These are phyloP conservation scores for Boletus sp. DNA, from an alignment of 1,284 basidiomycete species.

Conservation along the genomic window DNA sequence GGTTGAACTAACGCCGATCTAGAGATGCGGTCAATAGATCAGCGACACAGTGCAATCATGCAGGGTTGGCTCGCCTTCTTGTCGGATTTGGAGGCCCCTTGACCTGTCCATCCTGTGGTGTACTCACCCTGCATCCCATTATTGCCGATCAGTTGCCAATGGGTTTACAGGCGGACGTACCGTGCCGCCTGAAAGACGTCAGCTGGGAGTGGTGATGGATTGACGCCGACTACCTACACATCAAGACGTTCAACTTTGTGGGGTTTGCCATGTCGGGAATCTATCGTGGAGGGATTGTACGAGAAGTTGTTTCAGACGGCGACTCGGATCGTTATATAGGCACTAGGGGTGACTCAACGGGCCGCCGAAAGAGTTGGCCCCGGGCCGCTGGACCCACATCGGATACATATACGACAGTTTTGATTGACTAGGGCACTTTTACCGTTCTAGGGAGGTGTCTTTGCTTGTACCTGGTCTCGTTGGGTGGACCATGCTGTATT, in stretches of 20 bases:
- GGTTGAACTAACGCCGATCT: slow-evolving; percentile 60
- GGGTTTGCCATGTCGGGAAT: slow-evolving; percentile 37
- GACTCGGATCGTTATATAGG: not conserved
- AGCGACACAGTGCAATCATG: not conserved
- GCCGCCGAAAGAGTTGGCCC: too few relatives aligned
- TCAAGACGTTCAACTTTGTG: slow-evolving; percentile 62
- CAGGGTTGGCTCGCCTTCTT: slow-evolving; percentile 63
- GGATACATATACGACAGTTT: too few relatives aligned
- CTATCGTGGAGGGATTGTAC: too few relatives aligned
- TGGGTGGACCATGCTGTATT: slow-evolving; percentile 1
- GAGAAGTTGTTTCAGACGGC: not conserved
- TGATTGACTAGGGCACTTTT: too few relatives aligned
- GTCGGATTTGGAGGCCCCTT: slow-evolving; percentile 89
- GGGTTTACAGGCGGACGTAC: slow-evolving; percentile 36
- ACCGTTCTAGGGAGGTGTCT: not conserved
- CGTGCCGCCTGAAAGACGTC: slow-evolving; percentile 53
- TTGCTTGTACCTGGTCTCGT: too few relatives aligned
- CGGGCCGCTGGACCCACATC: too few relatives aligned
- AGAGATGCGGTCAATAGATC: slow-evolving; percentile 5
- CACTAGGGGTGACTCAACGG: not conserved
- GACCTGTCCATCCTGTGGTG: slow-evolving; percentile 89
- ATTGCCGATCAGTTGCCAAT: not conserved
- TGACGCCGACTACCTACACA: slow-evolving; percentile 50
- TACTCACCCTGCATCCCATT: slow-evolving; percentile 66
- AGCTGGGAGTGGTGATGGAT: slow-evolving; percentile 1